These are phyloP conservation scores for Wickerhamiella hasegawae DNA, from an alignment of 805 yeast genomes.

Conservation along the genomic window DNA sequence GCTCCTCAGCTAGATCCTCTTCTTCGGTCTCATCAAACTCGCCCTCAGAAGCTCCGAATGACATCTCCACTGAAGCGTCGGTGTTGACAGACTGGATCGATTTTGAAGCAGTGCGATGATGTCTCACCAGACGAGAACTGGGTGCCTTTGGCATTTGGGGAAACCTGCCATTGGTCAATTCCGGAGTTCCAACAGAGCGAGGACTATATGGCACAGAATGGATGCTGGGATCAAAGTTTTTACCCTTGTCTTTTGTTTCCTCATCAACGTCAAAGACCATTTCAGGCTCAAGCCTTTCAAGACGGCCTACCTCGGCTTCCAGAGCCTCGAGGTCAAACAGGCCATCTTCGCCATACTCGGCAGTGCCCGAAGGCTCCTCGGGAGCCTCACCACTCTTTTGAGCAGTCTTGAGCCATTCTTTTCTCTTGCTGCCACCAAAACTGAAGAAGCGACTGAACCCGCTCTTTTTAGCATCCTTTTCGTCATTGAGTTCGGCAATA, in stretches of 20 bases:
- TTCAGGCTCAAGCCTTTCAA: conserved; percentile 14
- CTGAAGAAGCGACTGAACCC: conserved; percentile 13
- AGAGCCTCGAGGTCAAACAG: conserved; percentile 27
- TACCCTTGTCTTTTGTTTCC: neutral
- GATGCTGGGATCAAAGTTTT: neutral
- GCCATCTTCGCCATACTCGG: conserved; percentile 25
- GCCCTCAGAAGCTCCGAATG: neutral
- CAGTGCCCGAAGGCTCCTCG: conserved; percentile 24
- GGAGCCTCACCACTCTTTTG: conserved; percentile 24
- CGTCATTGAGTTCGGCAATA: conserved; percentile 44
- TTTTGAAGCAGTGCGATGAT: neutral
- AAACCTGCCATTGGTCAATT: neutral
- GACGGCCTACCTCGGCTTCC: conserved; percentile 20
- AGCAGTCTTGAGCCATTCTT: conserved; percentile 41
- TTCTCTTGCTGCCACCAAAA: conserved; percentile 33
- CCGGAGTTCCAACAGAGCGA: no score
- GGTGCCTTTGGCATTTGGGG: neutral
- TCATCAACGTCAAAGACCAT: conserved; percentile 15
- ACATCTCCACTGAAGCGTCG: neutral
- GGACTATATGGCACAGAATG: no score
- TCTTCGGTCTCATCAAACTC: no score
- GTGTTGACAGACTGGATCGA: neutral
- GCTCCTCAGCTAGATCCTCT: no score
- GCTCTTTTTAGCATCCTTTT: conserved; percentile 22
- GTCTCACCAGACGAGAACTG: neutral